Evolutionary conservation across 1,284 basidiomycete species (phyloP).

Genomic region (Phlebopus sp.): DNA sequence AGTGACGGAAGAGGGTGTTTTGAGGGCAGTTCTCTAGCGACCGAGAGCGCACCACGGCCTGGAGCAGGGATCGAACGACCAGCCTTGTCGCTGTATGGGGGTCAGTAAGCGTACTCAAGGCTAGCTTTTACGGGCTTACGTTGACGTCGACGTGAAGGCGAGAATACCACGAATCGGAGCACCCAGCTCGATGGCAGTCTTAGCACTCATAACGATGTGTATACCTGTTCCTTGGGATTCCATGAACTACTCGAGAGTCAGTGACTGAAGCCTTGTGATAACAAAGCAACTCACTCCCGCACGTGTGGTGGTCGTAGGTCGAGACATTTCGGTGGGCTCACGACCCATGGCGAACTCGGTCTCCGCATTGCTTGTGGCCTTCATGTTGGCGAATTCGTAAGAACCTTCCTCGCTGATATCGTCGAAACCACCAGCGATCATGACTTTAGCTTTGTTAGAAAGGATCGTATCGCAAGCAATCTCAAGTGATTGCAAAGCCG

Average conservation of each 20-base stretch:
- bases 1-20: slow-evolving; percentile 77
- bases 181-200: slow-evolving; percentile 93
- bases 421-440: slow-evolving; percentile 98
- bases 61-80: slow-evolving; percentile 94
- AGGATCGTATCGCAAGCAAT: slow-evolving; percentile 96
- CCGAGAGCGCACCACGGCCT: slow-evolving; percentile 84
- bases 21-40: slow-evolving; percentile 78
- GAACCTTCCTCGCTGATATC: slow-evolving; percentile 97
- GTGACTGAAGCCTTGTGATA: slow-evolving; percentile 11
- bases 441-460: slow-evolving; percentile 96
- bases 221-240: slow-evolving; percentile 97
- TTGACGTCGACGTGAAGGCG: slow-evolving; percentile 96
- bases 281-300: slow-evolving; percentile 62
- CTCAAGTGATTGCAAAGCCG: slow-evolving; percentile 95
- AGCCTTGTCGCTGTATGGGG: slow-evolving; percentile 75
- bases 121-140: slow-evolving; percentile 48
- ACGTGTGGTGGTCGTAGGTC: slow-evolving; percentile 94
- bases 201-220: slow-evolving; percentile 95
- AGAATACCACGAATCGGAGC: slow-evolving; percentile 91
- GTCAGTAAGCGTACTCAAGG: slow-evolving; percentile 11
- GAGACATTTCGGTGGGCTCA: slow-evolving; percentile 97
- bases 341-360: slow-evolving; percentile 98
- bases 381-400: slow-evolving; percentile 99
- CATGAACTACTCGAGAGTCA: slow-evolving; percentile 69
- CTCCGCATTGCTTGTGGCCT: slow-evolving; percentile 95